phyloP scores from a whole-genome alignment of 306 rosid genomes.

The Adenanthera pavonina region DNA sequence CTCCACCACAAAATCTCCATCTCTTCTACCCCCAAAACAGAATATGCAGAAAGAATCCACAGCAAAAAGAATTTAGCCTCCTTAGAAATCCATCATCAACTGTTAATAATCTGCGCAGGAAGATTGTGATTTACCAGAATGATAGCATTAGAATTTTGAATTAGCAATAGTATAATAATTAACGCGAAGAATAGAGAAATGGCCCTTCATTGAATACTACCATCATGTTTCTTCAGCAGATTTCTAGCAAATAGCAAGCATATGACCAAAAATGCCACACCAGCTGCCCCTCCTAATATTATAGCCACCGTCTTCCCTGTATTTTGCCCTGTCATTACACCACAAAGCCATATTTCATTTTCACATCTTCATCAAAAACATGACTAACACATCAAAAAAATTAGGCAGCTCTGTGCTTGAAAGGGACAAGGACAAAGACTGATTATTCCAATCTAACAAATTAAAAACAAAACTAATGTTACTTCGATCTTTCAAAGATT shows the following conservation, averaged over 20 bases:
- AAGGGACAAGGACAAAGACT: constrained; percentile 12
- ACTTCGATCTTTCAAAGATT: constrained; percentile 8
- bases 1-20: constrained; percentile 46
- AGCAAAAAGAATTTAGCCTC: constrained; percentile 50
- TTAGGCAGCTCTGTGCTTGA: background rate
- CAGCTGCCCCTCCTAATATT: constrained; percentile 86
- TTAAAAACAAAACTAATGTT: constrained; percentile 9
- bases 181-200: background rate
- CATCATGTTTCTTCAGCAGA: constrained; percentile 85
- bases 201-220: constrained; percentile 47
- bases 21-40: constrained; percentile 42
- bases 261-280: constrained; percentile 79
- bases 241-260: constrained; percentile 77
- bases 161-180: background rate
- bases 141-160: constrained; percentile 37
- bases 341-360: constrained; percentile 34
- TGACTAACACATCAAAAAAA: constrained; percentile 24
- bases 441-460: constrained; percentile 20
- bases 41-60: constrained; percentile 51
- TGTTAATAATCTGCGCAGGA: constrained; percentile 75
- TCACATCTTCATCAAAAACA: constrained; percentile 10
- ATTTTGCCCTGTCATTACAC: constrained; percentile 61
- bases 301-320: constrained; percentile 91
- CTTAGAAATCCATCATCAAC: constrained; percentile 38
- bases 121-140: constrained; percentile 28